Conservation (phyloP, 345 rosid species). For the Hibiscus tridactylites region DNA sequence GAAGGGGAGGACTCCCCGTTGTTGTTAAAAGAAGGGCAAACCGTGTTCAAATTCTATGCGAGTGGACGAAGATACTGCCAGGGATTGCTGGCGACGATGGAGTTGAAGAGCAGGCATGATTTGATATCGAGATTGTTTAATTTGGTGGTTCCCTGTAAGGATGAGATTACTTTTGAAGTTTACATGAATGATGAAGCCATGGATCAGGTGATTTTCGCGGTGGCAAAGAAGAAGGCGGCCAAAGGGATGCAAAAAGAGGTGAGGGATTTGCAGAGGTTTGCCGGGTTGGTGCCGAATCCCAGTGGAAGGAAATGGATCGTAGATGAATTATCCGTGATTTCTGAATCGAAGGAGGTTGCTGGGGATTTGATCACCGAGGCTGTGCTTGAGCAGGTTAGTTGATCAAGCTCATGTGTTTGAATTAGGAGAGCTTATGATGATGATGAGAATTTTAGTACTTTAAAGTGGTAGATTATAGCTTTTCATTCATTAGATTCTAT, state of each 20-base stretch:
- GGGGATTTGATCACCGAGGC: slow-evolving; percentile 84
- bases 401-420: not conserved
- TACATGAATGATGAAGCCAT: slow-evolving; percentile 86
- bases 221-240: slow-evolving; percentile 83
- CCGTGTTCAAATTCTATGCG: slow-evolving; percentile 84
- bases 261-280: slow-evolving; percentile 79
- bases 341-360: slow-evolving; percentile 92
- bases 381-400: slow-evolving; percentile 81
- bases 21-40: slow-evolving; percentile 82
- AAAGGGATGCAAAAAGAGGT: slow-evolving; percentile 83
- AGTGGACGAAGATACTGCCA: slow-evolving; percentile 91
- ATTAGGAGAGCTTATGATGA: too few relatives aligned
- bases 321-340: slow-evolving; percentile 64
- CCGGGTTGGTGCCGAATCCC: slow-evolving; percentile 30
- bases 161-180: slow-evolving; percentile 85
- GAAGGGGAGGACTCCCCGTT: slow-evolving; percentile 81
- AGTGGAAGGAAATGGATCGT: slow-evolving; percentile 77
- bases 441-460: not conserved
- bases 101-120: slow-evolving; percentile 94
- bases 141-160: slow-evolving; percentile 73
- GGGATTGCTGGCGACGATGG: slow-evolving; percentile 85
- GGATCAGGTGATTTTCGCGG: slow-evolving; percentile 78
- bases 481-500: not conserved
- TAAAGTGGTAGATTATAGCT: not conserved
- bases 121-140: slow-evolving; percentile 66